phyloP scores from a whole-genome alignment of 1,284 basidiomycete species.

The Malassezia nana region DNA sequence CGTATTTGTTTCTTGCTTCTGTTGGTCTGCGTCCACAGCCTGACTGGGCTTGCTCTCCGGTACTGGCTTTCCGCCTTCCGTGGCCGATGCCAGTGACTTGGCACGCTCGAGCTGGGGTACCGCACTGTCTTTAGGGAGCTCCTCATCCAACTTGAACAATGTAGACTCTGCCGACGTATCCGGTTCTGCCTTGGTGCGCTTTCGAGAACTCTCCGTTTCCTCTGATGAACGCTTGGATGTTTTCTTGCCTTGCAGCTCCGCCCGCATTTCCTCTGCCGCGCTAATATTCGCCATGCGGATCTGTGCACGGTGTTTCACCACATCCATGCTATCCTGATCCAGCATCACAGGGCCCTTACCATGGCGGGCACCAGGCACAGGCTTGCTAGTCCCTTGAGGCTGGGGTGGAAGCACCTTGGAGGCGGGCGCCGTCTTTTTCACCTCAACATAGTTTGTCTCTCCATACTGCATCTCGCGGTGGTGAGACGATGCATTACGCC shows the following conservation, averaged over 20 bases:
- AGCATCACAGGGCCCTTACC: constrained; percentile 27
- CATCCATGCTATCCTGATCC: constrained; percentile 34
- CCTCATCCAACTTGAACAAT: constrained; percentile 18
- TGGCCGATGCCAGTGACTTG: constrained; percentile 14
- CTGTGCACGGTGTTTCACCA: constrained; percentile 33
- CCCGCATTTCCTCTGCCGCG: constrained; percentile 85
- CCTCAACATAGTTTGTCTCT: constrained; percentile 22
- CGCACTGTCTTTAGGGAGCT: constrained; percentile 16
- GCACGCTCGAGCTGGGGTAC: constrained; percentile 19
- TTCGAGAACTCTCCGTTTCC: constrained; percentile 12
- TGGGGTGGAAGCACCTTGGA: constrained; percentile 9
- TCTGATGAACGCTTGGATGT: constrained; percentile 40
- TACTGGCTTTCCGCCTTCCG: constrained; percentile 11
- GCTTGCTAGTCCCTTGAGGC: constrained; percentile 22
- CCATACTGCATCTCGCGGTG: constrained; percentile 23
- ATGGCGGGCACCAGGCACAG: constrained; percentile 19
- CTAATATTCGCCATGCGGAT: constrained; percentile 81
- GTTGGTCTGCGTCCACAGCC: neutral
- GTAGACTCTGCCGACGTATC: constrained; percentile 11
- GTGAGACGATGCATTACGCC: constrained; percentile 9
- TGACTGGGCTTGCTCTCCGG: constrained; percentile 23
- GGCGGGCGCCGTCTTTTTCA: constrained; percentile 19
- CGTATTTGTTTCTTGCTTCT: constrained; percentile 52
- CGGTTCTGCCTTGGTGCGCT: constrained; percentile 1
- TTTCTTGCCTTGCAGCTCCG: constrained; percentile 60